Conservation (phyloP, 768 basidiomycete genomes). For the Suillus placidus region DNA sequence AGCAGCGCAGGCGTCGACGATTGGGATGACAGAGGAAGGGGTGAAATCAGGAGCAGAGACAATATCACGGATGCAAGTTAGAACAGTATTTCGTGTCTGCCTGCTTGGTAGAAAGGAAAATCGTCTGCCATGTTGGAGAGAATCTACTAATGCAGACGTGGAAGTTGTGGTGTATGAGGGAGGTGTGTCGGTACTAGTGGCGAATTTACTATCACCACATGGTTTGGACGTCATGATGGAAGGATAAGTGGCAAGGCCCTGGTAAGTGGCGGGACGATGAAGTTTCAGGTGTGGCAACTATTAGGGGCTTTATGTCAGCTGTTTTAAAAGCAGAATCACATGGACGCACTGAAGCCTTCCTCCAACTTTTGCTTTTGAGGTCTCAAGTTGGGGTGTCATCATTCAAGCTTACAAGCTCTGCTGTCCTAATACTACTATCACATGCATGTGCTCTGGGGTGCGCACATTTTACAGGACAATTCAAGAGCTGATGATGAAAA, state of each 20-base stretch:
- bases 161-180: not conserved
- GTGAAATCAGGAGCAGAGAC: not conserved
- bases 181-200: not conserved
- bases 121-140: not conserved
- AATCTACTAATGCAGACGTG: not conserved
- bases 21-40: not conserved
- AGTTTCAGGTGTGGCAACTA: too few species aligned
- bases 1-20: not conserved
- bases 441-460: too few species aligned
- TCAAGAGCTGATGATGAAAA: too few species aligned
- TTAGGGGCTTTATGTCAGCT: too few species aligned
- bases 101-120: not conserved
- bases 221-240: not conserved
- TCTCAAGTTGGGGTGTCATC: too few species aligned
- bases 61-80: not conserved
- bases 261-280: not conserved
- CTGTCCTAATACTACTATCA: too few species aligned
- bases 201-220: not conserved
- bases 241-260: not conserved
- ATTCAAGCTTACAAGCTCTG: too few species aligned
- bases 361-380: too few species aligned
- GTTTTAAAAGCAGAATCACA: too few species aligned
- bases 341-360: too few species aligned
- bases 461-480: too few species aligned
- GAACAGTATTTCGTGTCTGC: not conserved